phyloP scores from a whole-genome alignment of 768 basidiomycete species.

The Omphalotus guepiniiformis region DNA sequence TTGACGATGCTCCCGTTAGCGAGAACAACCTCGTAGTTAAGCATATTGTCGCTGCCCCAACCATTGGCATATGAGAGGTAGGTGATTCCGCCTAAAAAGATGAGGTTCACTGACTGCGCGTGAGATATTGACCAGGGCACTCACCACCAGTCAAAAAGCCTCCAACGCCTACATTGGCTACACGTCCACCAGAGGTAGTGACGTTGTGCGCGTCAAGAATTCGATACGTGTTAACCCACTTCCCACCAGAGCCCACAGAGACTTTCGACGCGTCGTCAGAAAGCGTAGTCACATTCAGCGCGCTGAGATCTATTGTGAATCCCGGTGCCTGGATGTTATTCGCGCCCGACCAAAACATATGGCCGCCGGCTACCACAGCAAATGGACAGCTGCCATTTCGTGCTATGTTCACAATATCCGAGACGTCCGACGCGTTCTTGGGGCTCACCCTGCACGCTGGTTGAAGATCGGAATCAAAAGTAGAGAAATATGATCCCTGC shows the following conservation, averaged over 20 bases:
- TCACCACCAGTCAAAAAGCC: slow-evolving; percentile 10
- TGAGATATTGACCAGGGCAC: too few species aligned
- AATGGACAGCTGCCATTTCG: slow-evolving; percentile 4
- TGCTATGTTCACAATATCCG: not conserved
- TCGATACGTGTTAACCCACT: slow-evolving; percentile 4
- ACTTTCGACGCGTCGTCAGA: not conserved
- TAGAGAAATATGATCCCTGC: too few species aligned
- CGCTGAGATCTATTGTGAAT: slow-evolving; percentile 6
- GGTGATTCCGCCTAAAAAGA: slow-evolving; percentile 15
- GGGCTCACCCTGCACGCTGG: slow-evolving; percentile 6
- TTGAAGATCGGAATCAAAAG: too few species aligned
- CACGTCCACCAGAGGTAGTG: slow-evolving; percentile 2
- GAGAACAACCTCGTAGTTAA: slow-evolving; percentile 17
- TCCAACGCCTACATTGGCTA: slow-evolving; percentile 5
- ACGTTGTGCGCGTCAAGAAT: slow-evolving; percentile 1
- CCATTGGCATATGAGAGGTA: slow-evolving; percentile 14
- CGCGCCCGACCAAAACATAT: slow-evolving; percentile 9
- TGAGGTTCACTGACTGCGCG: too few species aligned
- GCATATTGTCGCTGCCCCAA: slow-evolving; percentile 16
- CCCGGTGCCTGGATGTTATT: slow-evolving; percentile 4
- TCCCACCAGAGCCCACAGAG: not conserved
- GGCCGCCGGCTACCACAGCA: slow-evolving; percentile 8
- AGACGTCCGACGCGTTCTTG: not conserved
- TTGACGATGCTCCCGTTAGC: slow-evolving; percentile 13
- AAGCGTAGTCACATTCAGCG: slow-evolving; percentile 5